These are phyloP conservation scores for Hanseniaspora gamundiae DNA, from an alignment of 1,139 yeast species.

Conservation along the genomic window DNA sequence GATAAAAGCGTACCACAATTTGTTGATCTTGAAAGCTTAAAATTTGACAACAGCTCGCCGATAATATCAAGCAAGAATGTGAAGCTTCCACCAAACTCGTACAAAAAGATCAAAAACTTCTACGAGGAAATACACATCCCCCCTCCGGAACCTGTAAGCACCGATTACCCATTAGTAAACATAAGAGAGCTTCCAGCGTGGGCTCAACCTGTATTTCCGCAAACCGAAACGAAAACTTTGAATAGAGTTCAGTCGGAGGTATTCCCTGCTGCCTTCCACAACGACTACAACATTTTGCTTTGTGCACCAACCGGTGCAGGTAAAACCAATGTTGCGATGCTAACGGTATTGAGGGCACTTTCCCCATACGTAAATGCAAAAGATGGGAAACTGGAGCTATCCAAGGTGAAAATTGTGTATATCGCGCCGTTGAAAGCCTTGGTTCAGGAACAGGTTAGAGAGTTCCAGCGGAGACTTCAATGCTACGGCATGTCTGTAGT, in stretches of 20 bases:
- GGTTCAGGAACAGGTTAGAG: conserved; percentile 90
- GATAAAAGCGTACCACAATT: conserved; percentile 34
- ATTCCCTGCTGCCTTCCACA: conserved; percentile 59
- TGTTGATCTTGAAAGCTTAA: conserved; percentile 51
- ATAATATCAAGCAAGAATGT: conserved; percentile 50
- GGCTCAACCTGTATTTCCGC: conserved; percentile 70
- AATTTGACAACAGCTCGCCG: conserved; percentile 63
- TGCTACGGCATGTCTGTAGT: conserved; percentile 62
- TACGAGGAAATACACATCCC: conserved; percentile 90
- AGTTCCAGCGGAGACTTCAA: conserved; percentile 59
- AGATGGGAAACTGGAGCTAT: conserved; percentile 38
- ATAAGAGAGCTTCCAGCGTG: conserved; percentile 63
- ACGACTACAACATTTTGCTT: conserved; percentile 60
- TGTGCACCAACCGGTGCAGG: conserved; percentile 99
- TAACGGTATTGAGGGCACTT: conserved; percentile 39
- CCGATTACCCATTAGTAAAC: conserved; percentile 41
- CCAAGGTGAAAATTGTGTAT: conserved; percentile 67
- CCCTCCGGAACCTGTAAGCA: conserved; percentile 42
- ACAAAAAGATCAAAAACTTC: conserved; percentile 54
- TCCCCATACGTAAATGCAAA: conserved; percentile 30
- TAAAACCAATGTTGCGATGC: conserved; percentile 89
- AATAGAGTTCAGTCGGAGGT: conserved; percentile 80
- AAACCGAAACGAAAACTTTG: conserved; percentile 49
- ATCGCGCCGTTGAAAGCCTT: conserved; percentile 91
- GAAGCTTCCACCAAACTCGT: conserved; percentile 72